A percentile compares a stretch with the other conserved stretches of the same genome.
Conservation (phyloP, 75 land plant genomes). For the Larix kaempferi region DNA sequence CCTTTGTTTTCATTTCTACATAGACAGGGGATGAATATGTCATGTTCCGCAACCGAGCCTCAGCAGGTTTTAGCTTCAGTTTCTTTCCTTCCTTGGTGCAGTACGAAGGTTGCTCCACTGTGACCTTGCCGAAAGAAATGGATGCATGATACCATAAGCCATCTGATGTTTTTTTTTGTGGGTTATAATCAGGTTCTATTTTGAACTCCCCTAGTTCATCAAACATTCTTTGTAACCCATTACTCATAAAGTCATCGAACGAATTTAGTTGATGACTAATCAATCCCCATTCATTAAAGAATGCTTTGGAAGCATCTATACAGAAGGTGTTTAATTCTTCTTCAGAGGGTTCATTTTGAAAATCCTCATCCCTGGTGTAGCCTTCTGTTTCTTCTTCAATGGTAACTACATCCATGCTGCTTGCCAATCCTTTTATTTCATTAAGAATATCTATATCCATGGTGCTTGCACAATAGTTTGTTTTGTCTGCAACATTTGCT, state of each 20-base stretch:
- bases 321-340: slow-evolving; percentile 29
- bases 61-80: slow-evolving; percentile 52
- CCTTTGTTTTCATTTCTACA: slow-evolving; percentile 54
- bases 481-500: too few species aligned
- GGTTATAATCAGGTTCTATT: slow-evolving; percentile 52
- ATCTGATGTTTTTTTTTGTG: slow-evolving; percentile 33
- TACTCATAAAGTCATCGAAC: slow-evolving; percentile 59
- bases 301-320: slow-evolving; percentile 45
- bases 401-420: too few species aligned
- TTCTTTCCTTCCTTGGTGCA: slow-evolving; percentile 23
- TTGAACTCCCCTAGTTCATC: slow-evolving; percentile 45
- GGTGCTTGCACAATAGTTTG: too few species aligned
- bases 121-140: slow-evolving; percentile 60
- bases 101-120: slow-evolving; percentile 42
- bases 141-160: slow-evolving; percentile 47
- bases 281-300: slow-evolving; percentile 64
- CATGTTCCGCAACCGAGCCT: slow-evolving; percentile 82
- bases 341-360: background rate
- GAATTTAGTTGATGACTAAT: slow-evolving; percentile 82
- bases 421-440: too few species aligned
- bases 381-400: too few species aligned
- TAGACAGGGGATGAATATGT: slow-evolving; percentile 67
- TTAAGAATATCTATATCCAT: too few species aligned
- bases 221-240: slow-evolving; percentile 59
- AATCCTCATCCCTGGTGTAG: too few species aligned